Conservation (phyloP, 78 protist species). For the Dictyostelium purpureum region DNA sequence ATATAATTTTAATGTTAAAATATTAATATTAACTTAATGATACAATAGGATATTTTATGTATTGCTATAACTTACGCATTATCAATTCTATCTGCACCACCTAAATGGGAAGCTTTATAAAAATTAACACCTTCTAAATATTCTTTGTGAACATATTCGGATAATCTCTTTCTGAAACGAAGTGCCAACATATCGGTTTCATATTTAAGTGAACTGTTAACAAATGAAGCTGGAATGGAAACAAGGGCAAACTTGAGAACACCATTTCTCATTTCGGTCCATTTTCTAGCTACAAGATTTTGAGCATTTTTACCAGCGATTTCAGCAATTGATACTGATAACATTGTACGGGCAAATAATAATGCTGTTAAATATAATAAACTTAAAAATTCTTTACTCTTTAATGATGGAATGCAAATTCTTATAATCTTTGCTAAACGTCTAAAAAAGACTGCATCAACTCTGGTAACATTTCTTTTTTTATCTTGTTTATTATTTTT, state of each 20-base stretch:
- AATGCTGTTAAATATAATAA: slow-evolving; percentile 63
- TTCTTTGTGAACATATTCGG: slow-evolving; percentile 67
- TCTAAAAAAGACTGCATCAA: slow-evolving; percentile 74
- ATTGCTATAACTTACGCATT: slow-evolving; percentile 79
- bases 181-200: slow-evolving; percentile 77
- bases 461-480: slow-evolving; percentile 47
- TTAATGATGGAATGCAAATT: slow-evolving; percentile 66
- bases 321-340: slow-evolving; percentile 78
- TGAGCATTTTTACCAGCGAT: slow-evolving; percentile 83
- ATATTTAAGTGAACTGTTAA: slow-evolving; percentile 72
- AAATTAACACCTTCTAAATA: slow-evolving; percentile 85
- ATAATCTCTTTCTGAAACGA: slow-evolving; percentile 71
- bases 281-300: slow-evolving; percentile 68
- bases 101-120: slow-evolving; percentile 82
- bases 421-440: slow-evolving; percentile 70
- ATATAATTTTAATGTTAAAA: background rate
- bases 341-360: slow-evolving; percentile 77
- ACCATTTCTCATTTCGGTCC: slow-evolving; percentile 68
- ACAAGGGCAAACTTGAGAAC: slow-evolving; percentile 73
- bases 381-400: slow-evolving; percentile 65
- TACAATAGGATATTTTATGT: background rate
- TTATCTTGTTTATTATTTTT: slow-evolving; percentile 2
- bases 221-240: slow-evolving; percentile 80
- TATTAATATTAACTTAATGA: background rate
- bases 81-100: slow-evolving; percentile 75